These are phyloP conservation scores for Apiospora pterosperma DNA, from an alignment of 2,329 filamentous ascomycete genomes.

Conservation along the genomic window DNA sequence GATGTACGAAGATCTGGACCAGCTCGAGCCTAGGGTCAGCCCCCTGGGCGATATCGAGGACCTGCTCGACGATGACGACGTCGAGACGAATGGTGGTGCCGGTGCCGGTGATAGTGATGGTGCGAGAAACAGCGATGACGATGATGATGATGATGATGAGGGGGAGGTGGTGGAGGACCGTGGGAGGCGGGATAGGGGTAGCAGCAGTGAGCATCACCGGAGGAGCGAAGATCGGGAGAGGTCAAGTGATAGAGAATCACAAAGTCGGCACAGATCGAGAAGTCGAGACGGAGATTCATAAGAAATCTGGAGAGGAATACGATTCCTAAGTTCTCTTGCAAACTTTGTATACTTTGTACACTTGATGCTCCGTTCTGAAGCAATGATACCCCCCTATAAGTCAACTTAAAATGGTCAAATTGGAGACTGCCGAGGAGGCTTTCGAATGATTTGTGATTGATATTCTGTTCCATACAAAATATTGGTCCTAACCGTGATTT, in stretches of 20 bases:
- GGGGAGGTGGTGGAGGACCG: slow-evolving; percentile 37
- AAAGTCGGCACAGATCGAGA: background rate
- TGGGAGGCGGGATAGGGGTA: slow-evolving; percentile 17
- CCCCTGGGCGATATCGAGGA: slow-evolving; percentile 77
- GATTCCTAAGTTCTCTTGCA: background rate
- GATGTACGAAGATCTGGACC: slow-evolving; percentile 82
- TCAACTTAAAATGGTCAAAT: background rate
- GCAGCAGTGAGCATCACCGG: background rate
- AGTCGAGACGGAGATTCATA: background rate
- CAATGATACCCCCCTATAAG: slow-evolving; percentile 4
- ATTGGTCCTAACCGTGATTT: background rate
- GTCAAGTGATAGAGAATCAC: background rate
- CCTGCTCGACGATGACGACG: slow-evolving; percentile 52
- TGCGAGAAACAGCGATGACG: slow-evolving; percentile 14
- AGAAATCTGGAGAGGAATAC: background rate
- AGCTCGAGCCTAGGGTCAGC: slow-evolving; percentile 82
- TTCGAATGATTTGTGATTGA: background rate
- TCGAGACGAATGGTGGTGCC: slow-evolving; percentile 13
- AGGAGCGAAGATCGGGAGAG: background rate
- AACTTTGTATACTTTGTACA: background rate
- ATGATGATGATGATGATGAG: slow-evolving; percentile 15
- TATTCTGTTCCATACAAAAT: background rate
- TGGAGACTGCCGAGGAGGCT: background rate
- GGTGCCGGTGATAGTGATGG: slow-evolving; percentile 3
- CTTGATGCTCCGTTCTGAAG: background rate